Base-by-base conservation (phyloP, 495 filamentous ascomycete genomes). In the Talaromyces wortmannii region DNA sequence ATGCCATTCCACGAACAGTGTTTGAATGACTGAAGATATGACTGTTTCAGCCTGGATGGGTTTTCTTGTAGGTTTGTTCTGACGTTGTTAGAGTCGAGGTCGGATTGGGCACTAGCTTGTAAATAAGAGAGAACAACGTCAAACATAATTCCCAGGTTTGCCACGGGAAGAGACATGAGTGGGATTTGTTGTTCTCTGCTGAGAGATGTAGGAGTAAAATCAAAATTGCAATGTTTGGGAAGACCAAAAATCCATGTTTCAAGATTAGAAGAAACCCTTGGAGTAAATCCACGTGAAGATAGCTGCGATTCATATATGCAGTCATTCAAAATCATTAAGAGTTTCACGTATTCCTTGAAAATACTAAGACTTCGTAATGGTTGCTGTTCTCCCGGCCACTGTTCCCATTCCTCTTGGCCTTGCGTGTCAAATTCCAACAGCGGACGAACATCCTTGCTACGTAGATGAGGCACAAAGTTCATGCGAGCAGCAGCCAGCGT, bases 401-500 rank as follows among this genome's bases (percentile, higher is more conserved):
- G 36, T 10, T 40, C 36, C 36, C 36, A 40, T 40, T 40, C 36
- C 36, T 40, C 36, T 40, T 2, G 36, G 8, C 36, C 36, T 40
- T 40, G 36, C 2, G 13, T 13, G 36, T 40, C 36, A 40, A 40
- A 40, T 13, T 40, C 36, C 13, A 40, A 10, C 5, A 40, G 8
- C 36, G 8, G 36, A 13, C 36, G 36, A 5, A 40, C 13, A 55
- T 83, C 78, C 30, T 72, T 67, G 13, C 68, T 66, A 30, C 68
- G 69, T 5, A 89, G 59, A 45, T 82, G 80, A 6, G 83, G 78
- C n/a, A 74, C 67, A 45, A 72, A 70, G 5, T 67, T 68, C 4
- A 78, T 71, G 45, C 79, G 75, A 40, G 78, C 65, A 2, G 86
- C 78, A 42, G 87, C 69, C 6, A 87, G 58, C 2, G 78, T 85